Evolutionary conservation across 2,329 filamentous ascomycete species (phyloP), one percentile per base, ranked within the genome.

Genomic region (Cladophialophora exuberans): DNA sequence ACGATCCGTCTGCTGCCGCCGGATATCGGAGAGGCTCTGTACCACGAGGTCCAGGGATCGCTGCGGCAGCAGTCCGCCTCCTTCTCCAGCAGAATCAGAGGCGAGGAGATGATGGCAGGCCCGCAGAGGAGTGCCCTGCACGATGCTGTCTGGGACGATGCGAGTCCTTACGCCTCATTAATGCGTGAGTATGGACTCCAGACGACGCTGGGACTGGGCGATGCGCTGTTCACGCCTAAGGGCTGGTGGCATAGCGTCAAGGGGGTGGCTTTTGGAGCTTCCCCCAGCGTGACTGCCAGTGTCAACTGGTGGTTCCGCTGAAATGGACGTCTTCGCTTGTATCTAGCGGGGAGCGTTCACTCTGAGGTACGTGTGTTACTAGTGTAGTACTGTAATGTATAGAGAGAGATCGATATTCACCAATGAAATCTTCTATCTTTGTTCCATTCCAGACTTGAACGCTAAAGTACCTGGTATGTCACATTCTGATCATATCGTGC

Each of bases 71-170:
- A 15, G 30, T 49, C 65, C 61, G 51, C 55, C 6, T 43, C 58
- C 1, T 39, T 52, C 30, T 73, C 69, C 45, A 77, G 76, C 18
- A 74, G 73, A 11, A 79, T 97, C 62, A 80, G 91, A 53, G 88
- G 89, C 0, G 80, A 86, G 9, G 91, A 96, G 68, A 97, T 97
- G 92, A 97, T 97, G 91, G 79, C 85, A 47, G 91, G 91, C 0
- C 72, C 75, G 1, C 90, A 96, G 72, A 84, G 84, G 61, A 71
- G 76, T 17, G 74, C 79, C 2, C 70, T 97, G 11, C 83, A 92
- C 61, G 73, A 80, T 1, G 84, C 80, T 2, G 79, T 96, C 2
- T 97, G 93, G 94, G n/a, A 31, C 6, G 23, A 1, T 7, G 5
- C 38, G 2, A 36, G 30, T n/a, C 42, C n/a, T 9, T 61, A 61